Conservation (phyloP, 2,329 filamentous ascomycete genomes). For the Macrophomina pseudophaseolina region DNA sequence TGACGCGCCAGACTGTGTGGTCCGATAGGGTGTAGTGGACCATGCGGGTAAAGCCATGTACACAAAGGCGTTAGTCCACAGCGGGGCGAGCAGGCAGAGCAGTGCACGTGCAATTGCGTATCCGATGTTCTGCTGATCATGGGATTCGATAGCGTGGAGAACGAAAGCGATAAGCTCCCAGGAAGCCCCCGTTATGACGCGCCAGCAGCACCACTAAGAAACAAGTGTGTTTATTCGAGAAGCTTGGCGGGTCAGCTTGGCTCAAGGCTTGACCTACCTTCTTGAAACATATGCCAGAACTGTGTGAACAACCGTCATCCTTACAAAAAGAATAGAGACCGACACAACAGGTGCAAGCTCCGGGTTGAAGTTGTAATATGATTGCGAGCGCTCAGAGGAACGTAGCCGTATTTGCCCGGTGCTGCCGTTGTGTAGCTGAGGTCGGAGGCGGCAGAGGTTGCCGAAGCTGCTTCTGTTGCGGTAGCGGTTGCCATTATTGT, state of each 20-base stretch:
- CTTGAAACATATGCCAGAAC: constrained; percentile 33
- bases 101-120: constrained; percentile 45
- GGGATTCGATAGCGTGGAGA: constrained; percentile 47
- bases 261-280: background rate
- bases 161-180: constrained; percentile 53
- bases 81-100: constrained; percentile 51
- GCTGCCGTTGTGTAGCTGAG: constrained; percentile 33
- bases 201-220: constrained; percentile 47
- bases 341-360: constrained; percentile 34
- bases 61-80: constrained; percentile 54
- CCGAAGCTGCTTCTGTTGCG: constrained; percentile 27
- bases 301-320: constrained; percentile 34
- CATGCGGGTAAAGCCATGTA: constrained; percentile 49
- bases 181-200: constrained; percentile 50
- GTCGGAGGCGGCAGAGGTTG: background rate
- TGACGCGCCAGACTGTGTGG: constrained; percentile 42
- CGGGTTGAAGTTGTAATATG: constrained; percentile 35
- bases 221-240: constrained; percentile 11
- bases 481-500: constrained; percentile 6
- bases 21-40: constrained; percentile 46
- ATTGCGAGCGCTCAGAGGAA: constrained; percentile 36
- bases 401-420: constrained; percentile 35
- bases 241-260: background rate
- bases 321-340: constrained; percentile 35
- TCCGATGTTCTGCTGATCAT: constrained; percentile 43